These are phyloP conservation scores for Xerocomus potaroensis DNA, from an alignment of 768 basidiomycete species.

Conservation along the genomic window DNA sequence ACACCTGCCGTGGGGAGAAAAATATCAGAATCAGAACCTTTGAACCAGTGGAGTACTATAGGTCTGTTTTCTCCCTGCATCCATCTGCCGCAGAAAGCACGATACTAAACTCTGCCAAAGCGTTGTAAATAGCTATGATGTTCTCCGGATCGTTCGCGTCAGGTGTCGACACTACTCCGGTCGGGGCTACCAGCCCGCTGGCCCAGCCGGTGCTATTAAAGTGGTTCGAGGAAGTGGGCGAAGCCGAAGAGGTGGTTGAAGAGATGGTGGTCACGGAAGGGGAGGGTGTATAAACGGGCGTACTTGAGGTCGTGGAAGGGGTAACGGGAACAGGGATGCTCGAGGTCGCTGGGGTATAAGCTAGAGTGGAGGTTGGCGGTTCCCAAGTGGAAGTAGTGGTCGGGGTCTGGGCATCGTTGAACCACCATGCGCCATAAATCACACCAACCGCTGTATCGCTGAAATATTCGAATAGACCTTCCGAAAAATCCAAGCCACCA, in stretches of 20 bases:
- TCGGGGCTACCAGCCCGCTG: conserved; percentile 27
- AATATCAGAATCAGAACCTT: neutral
- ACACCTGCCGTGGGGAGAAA: conserved; percentile 10
- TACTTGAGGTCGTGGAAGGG: conserved; percentile 21
- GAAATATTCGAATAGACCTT: conserved; percentile 64
- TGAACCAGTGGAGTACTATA: neutral
- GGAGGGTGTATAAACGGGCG: conserved; percentile 14
- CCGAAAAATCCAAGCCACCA: conserved; percentile 64
- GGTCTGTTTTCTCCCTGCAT: neutral
- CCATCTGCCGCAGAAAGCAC: conserved; percentile 8
- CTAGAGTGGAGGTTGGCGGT: conserved; percentile 20
- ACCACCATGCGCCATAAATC: conserved; percentile 60
- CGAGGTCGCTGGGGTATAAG: conserved; percentile 15
- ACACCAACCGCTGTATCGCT: conserved; percentile 46
- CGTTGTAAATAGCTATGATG: conserved; percentile 32
- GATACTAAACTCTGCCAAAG: conserved; percentile 34
- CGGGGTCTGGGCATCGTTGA: conserved; percentile 34
- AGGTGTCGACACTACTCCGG: conserved; percentile 29
- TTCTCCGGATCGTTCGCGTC: conserved; percentile 30
- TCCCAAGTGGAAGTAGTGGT: conserved; percentile 17
- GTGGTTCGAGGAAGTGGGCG: conserved; percentile 20
- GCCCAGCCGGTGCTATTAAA: conserved; percentile 11
- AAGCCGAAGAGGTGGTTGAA: conserved; percentile 18
- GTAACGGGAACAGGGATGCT: conserved; percentile 15
- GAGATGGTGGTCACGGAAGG: conserved; percentile 24